These are phyloP conservation scores for Calonectria multiphialidica DNA, from an alignment of 2,329 filamentous ascomycete genomes.

Conservation along the genomic window DNA sequence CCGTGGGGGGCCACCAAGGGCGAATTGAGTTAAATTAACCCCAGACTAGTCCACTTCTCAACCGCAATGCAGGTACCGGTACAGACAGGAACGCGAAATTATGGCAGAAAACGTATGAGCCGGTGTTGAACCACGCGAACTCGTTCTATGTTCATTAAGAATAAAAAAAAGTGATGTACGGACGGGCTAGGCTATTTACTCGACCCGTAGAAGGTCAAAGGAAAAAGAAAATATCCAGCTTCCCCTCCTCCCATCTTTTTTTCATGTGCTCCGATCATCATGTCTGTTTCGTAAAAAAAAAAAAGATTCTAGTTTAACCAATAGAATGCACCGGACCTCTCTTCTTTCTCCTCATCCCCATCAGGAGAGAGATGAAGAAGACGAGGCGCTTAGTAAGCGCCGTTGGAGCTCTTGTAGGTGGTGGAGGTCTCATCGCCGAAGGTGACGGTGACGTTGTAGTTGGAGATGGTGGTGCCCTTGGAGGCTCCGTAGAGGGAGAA, in stretches of 20 bases:
- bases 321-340: not conserved
- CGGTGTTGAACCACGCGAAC: not conserved
- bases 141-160: conserved; percentile 4
- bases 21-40: not conserved
- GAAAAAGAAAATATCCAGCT: not conserved
- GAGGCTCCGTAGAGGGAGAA: conserved; percentile 46
- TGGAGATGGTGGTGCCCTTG: not conserved
- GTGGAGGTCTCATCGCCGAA: conserved; percentile 16
- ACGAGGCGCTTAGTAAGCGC: not conserved
- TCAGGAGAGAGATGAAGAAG: not conserved
- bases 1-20: not conserved
- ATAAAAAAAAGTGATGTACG: conserved; percentile 15
- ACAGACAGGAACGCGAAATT: not conserved
- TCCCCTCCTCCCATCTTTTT: too few relatives aligned
- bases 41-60: not conserved
- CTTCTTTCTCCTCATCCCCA: too few relatives aligned
- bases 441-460: conserved; percentile 22
- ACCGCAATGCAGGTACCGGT: not conserved
- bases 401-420: conserved; percentile 6
- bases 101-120: not conserved
- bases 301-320: too few relatives aligned
- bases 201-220: not conserved
- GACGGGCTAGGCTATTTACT: not conserved
- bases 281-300: not conserved
- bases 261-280: not conserved